Base-by-base conservation (phyloP, 352 stramenopile species). In the Peronospora destructor region DNA sequence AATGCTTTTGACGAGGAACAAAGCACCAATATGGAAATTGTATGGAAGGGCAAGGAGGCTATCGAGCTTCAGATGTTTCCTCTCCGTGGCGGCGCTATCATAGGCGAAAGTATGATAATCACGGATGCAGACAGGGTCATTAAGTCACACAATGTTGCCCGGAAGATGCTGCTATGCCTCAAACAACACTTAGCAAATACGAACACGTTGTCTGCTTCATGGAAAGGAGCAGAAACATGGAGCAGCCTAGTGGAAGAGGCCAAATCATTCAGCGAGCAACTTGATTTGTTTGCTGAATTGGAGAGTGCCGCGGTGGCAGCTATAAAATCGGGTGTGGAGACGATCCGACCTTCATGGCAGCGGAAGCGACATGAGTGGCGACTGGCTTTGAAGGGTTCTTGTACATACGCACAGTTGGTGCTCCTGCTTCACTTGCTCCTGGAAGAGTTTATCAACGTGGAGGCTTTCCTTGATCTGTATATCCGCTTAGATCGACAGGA, bases 391-490 rank as follows among this genome's bases (percentile, higher is more conserved):
- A 72, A 85, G 23, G 77, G 74, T 8, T 74, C 62, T 30, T 69
- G 68, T 45, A 91, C 78, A n/a, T 81, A 81, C 21, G 68, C 78
- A 12, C 81, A 91, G 54, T 19, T 88, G 9, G 70, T 86, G 13
- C 78, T 91, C 43, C 44, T 91, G 29, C 54, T 91, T 28, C 69
- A 87, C 48, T 59, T 85, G 28, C 68, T 89, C 23, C 57, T 91
- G 10, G 74, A 84, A 38, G 76, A 91, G 56, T 86, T 84, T 40
- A 71, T 91, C 44, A 77, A 88, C 42, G 67, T 87, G 14, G 77
- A 90, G 49, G 76, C 76, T 13, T 90, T 90, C 44, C 74, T 87
- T 67, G 82, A 92, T 57, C 59, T 87, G 12, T 76, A 83, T 25
- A 68, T 80, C 4, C 64, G 69, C 13, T 61, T 92, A 10, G 73